Evolutionary conservation across 106 monocot species (phyloP).

Genomic region (Dendrobium officinale): DNA sequence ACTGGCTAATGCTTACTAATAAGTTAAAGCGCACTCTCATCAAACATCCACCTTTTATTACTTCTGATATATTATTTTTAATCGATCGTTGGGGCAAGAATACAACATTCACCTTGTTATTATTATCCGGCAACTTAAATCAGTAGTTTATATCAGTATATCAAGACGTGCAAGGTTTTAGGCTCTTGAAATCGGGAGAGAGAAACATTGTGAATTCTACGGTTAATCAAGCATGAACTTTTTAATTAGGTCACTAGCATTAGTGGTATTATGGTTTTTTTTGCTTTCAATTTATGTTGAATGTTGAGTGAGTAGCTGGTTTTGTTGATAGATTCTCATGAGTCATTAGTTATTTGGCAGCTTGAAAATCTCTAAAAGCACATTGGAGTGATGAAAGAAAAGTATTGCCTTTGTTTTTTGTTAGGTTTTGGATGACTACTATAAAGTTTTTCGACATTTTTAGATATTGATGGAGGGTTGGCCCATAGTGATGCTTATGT

Average conservation of each 20-base stretch:
- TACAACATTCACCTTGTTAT: too few relatives aligned
- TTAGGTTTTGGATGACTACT: not conserved
- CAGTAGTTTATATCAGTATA: not conserved
- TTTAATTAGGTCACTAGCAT: not conserved
- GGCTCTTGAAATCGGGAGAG: not conserved
- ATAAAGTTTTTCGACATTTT: not conserved
- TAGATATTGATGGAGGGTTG: not conserved
- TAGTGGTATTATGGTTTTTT: not conserved
- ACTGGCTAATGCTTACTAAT: not conserved
- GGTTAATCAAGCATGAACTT: too few relatives aligned
- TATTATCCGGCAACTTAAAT: not conserved
- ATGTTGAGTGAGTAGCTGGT: not conserved
- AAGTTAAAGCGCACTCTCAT: not conserved
- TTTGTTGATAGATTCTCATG: not conserved
- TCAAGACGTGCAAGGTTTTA: not conserved
- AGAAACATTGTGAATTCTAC: not conserved
- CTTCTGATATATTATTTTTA: not conserved
- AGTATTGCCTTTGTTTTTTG: not conserved
- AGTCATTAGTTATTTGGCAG: not conserved
- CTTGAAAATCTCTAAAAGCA: not conserved
- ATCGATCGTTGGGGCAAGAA: too few relatives aligned
- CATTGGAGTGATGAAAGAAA: not conserved
- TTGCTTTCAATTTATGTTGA: not conserved
- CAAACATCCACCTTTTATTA: not conserved
- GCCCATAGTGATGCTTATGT: not conserved